Conservation (phyloP, 148 eudicot species). For the Limonium bicolor region DNA sequence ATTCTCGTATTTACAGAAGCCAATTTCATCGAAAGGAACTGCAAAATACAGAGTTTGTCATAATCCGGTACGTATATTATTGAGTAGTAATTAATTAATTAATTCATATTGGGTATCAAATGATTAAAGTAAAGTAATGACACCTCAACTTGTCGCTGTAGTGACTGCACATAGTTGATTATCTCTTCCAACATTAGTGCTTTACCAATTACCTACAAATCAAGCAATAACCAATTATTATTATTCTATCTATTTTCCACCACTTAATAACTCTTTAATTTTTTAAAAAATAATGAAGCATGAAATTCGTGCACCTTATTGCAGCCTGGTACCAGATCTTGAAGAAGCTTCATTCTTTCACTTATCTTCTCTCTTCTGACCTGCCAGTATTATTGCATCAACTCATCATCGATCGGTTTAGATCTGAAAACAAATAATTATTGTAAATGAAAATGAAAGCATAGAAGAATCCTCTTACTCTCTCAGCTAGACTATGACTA, state of each 20-base stretch:
- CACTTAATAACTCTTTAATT: background rate
- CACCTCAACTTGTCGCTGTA: slow-evolving; percentile 97
- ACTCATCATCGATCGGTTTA: slow-evolving; percentile 3
- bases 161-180: slow-evolving; percentile 83
- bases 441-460: background rate
- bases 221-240: background rate
- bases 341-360: slow-evolving; percentile 93
- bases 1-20: slow-evolving; percentile 44
- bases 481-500: slow-evolving; percentile 97
- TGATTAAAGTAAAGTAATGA: too few species aligned
- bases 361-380: slow-evolving; percentile 91
- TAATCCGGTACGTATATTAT: too few species aligned
- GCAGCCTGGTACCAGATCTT: slow-evolving; percentile 93
- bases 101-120: slow-evolving; percentile 1
- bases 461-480: slow-evolving; percentile 25
- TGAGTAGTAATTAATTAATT: too few species aligned
- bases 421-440: background rate
- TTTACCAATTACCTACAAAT: slow-evolving; percentile 75
- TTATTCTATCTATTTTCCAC: background rate
- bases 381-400: slow-evolving; percentile 15
- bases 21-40: slow-evolving; percentile 88
- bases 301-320: slow-evolving; percentile 42
- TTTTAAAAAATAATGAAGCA: background rate
- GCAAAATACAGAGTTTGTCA: slow-evolving; percentile 6
- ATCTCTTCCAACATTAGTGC: slow-evolving; percentile 95